Conservation (phyloP, 345 rosid genomes). For the Hibiscus trionum region DNA sequence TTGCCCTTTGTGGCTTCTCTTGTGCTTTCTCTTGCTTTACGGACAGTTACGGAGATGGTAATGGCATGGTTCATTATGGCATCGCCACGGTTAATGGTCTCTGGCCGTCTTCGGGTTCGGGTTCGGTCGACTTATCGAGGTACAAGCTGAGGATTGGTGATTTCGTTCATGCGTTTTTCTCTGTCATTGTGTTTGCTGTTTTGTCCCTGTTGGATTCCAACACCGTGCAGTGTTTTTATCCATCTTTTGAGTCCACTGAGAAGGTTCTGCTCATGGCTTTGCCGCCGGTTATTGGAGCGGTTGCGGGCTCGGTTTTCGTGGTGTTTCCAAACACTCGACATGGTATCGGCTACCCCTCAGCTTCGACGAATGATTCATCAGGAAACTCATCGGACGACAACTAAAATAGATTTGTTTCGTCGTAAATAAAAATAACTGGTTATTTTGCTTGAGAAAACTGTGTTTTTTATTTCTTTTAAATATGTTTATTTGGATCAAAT, state of each 20-base stretch:
- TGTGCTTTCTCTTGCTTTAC: slow-evolving; percentile 70
- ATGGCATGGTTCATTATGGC: slow-evolving; percentile 49
- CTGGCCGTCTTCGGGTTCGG: slow-evolving; percentile 40
- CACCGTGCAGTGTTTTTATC: slow-evolving; percentile 61
- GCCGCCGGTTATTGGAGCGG: slow-evolving; percentile 55
- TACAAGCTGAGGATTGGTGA: slow-evolving; percentile 52
- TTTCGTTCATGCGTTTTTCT: slow-evolving; percentile 52
- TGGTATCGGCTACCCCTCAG: slow-evolving; percentile 74
- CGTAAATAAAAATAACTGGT: background rate
- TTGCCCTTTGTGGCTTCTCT: slow-evolving; percentile 53
- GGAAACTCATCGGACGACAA: background rate
- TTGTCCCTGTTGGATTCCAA: slow-evolving; percentile 52
- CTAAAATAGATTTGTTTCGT: background rate
- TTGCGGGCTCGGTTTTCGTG: slow-evolving; percentile 44
- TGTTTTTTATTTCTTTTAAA: background rate
- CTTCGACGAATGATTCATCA: background rate
- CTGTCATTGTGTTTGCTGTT: slow-evolving; percentile 44
- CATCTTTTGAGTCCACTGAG: slow-evolving; percentile 36
- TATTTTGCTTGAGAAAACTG: background rate
- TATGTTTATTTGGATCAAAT: background rate
- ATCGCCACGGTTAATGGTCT: slow-evolving; percentile 52
- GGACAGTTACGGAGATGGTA: slow-evolving; percentile 49
- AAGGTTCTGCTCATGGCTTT: slow-evolving; percentile 50
- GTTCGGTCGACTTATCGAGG: slow-evolving; percentile 33
- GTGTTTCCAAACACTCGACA: slow-evolving; percentile 62